phyloP scores from a whole-genome alignment of 176 grass and related monocot genomes.

The Phoenix dactylifera region DNA sequence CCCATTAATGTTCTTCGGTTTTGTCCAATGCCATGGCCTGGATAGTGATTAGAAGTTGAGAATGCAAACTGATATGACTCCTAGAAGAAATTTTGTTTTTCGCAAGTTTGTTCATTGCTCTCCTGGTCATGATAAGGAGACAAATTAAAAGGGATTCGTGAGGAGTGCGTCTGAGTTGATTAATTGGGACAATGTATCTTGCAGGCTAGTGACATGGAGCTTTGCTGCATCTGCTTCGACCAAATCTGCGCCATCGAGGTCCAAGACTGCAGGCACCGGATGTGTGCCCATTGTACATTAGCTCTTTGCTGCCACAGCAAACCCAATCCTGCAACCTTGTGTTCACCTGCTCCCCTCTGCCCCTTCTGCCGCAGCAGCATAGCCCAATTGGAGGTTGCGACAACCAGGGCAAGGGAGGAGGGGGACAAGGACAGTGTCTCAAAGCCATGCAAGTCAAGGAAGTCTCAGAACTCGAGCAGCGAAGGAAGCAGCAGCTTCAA shows the following conservation, averaged over 20 bases:
- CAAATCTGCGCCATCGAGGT: conserved; percentile 20
- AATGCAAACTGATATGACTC: too few relatives aligned
- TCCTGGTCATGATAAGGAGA: too few relatives aligned
- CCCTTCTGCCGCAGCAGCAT: conserved; percentile 20
- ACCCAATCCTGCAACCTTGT: conserved; percentile 15
- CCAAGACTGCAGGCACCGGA: conserved; percentile 15
- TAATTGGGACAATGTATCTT: background rate
- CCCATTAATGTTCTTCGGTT: too few relatives aligned
- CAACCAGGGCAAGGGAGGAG: conserved; percentile 2
- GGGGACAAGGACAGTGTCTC: conserved; percentile 6
- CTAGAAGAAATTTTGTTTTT: too few relatives aligned
- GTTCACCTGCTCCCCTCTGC: conserved; percentile 4
- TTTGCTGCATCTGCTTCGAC: conserved; percentile 15
- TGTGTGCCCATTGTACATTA: conserved; percentile 13
- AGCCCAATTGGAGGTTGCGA: conserved; percentile 1
- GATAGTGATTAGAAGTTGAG: too few relatives aligned
- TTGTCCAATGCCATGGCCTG: too few relatives aligned
- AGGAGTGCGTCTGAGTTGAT: background rate
- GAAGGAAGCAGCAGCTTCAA: conserved; percentile 43
- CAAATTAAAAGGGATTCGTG: too few relatives aligned
- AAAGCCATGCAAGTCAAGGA: conserved; percentile 22
- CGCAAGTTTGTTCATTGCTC: too few relatives aligned
- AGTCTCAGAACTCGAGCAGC: conserved; percentile 16
- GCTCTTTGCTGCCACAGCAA: conserved; percentile 14
- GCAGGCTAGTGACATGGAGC: conserved; percentile 9